Evolutionary conservation across 768 basidiomycete species (phyloP), one percentile per base, ranked within the genome.

Genomic region (Psilocybe cyanescens): DNA sequence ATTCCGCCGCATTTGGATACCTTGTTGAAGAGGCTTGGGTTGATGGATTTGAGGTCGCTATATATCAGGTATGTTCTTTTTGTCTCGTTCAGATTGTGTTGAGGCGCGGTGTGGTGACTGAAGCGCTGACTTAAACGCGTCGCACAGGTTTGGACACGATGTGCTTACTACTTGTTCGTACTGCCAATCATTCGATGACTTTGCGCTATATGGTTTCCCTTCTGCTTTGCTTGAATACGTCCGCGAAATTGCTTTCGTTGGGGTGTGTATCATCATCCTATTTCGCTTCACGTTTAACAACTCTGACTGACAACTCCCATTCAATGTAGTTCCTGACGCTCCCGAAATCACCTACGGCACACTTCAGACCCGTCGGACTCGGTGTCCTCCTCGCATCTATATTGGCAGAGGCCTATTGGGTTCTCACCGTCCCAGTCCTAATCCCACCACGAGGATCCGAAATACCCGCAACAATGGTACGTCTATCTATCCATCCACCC

Each of bases 81-180:
- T 9, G n/a, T 9, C 8, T 45, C 45, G 45, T 54, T 28, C 33
- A 52, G 14, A 47, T 29, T 47, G 3, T 55, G 35, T 9, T 37
- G 46, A n/a, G 19, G 33, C 16, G 35, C 57, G 44, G 49, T 30
- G 16, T 16, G 16, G 51, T 8, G 16, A n/a, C 29, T 35, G 35
- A 58, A 17, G 31, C 12, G 50, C 17, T 58, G 4, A 44, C 3
- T 31, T 33, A 12, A 44, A 14, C 24, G 29, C 35, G 31, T 48
- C 47, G 2, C 2, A 46, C 64, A 90, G 91, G 59, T 89, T 91
- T 61, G 91, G 91, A 24, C 91, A 92, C 71, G 71, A 79, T 29
- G 83, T 84, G 4, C 72, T 92, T 14, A 77, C 85, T 48, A 81
- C 79, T 7, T 92, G 91, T 73, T 79, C 79, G n/a, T 85, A 87